phyloP scores from a whole-genome alignment of 768 basidiomycete species.

The Lentinula sp. region DNA sequence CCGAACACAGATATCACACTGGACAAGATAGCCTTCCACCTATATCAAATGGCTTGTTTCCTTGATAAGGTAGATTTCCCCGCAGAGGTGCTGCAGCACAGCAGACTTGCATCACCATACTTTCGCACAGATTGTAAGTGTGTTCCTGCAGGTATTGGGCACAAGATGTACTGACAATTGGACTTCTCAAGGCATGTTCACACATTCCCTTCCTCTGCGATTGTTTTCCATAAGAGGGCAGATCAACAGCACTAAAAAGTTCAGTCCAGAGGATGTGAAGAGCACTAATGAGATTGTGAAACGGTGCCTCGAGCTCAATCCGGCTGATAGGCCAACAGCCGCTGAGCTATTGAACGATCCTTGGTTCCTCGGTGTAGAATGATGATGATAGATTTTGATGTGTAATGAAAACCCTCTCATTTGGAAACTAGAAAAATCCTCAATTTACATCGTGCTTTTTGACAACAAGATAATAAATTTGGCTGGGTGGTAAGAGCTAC shows the following conservation, averaged over 20 bases:
- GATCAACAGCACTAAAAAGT: neutral
- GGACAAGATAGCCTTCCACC: neutral
- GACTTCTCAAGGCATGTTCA: neutral
- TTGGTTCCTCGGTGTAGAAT: constrained; percentile 8
- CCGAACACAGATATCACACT: neutral
- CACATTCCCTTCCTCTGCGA: neutral
- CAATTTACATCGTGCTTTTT: too few species aligned
- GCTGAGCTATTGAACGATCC: constrained; percentile 11
- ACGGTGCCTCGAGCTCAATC: constrained; percentile 10
- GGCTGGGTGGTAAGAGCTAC: too few species aligned
- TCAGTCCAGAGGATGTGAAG: neutral
- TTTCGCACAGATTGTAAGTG: neutral
- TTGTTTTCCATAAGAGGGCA: neutral
- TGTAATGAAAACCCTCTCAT: too few species aligned
- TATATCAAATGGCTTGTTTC: constrained; percentile 4
- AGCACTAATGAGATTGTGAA: constrained; percentile 7
- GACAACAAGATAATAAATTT: too few species aligned
- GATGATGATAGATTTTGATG: neutral
- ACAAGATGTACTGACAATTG: neutral
- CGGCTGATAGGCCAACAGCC: constrained; percentile 9
- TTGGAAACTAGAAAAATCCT: too few species aligned
- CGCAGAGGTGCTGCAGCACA: neutral
- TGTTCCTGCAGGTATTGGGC: neutral
- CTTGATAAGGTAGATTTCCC: neutral
- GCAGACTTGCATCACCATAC: neutral